A percentile compares a stretch with the other conserved stretches of the same genome.
phyloP scores from a whole-genome alignment of 306 rosid species.

The Casuarina equisetifolia region DNA sequence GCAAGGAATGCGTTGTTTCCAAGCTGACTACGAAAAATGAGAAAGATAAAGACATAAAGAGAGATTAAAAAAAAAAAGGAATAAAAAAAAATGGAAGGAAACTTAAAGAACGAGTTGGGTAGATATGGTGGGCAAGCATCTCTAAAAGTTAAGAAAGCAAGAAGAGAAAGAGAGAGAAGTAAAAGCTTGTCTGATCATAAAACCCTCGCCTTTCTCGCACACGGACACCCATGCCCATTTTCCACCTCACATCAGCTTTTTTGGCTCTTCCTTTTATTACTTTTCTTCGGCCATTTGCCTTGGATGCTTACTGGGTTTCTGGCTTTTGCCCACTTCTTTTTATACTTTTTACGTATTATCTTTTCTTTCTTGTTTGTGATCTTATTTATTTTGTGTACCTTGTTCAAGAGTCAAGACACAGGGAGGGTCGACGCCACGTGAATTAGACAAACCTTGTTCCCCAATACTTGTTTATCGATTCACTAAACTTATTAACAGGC shows the following conservation, averaged over 20 bases:
- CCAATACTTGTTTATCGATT: background rate
- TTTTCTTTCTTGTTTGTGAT: background rate
- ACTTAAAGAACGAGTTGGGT: slow-evolving; percentile 33
- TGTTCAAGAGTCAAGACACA: slow-evolving; percentile 2
- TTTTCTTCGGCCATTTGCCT: slow-evolving; percentile 49
- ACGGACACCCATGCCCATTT: slow-evolving; percentile 47
- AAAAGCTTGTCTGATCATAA: slow-evolving; percentile 52
- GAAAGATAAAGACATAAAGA: background rate
- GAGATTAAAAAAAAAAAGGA: slow-evolving; percentile 4
- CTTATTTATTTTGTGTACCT: background rate
- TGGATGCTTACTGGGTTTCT: slow-evolving; percentile 53
- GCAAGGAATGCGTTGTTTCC: slow-evolving; percentile 67
- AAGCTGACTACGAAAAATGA: slow-evolving; percentile 58
- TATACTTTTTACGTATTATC: background rate
- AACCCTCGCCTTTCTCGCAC: slow-evolving; percentile 41
- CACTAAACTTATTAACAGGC: no score
- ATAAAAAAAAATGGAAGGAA: slow-evolving; percentile 22
- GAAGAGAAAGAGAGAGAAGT: slow-evolving; percentile 29
- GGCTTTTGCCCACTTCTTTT: slow-evolving; percentile 9
- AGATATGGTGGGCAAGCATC: slow-evolving; percentile 74
- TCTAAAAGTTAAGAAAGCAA: slow-evolving; percentile 34
- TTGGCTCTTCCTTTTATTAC: slow-evolving; percentile 42
- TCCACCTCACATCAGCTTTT: slow-evolving; percentile 39
- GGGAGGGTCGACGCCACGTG: background rate
- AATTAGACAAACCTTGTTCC: background rate